These are phyloP conservation scores for Bretziella fagacearum DNA, from an alignment of 2,329 filamentous ascomycete species.

Conservation along the genomic window DNA sequence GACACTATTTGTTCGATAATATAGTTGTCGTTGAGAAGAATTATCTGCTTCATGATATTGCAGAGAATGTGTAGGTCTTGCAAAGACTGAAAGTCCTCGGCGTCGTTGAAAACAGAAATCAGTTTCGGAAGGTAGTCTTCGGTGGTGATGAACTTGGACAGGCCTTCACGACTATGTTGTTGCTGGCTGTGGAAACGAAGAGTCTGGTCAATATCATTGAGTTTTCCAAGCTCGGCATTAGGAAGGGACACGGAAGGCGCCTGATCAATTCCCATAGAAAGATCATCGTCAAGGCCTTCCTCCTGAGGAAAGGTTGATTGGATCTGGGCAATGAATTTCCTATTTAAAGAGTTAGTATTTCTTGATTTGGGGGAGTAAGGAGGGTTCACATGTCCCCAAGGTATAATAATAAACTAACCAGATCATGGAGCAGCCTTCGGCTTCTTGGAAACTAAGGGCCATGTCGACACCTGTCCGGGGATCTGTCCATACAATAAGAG, in stretches of 20 bases:
- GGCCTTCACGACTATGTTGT: conserved; percentile 60
- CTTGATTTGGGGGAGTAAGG: background rate
- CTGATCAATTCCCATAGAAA: conserved; percentile 49
- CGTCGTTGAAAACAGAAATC: conserved; percentile 68
- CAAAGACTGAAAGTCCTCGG: conserved; percentile 80
- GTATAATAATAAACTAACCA: no score
- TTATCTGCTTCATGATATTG: conserved; percentile 95
- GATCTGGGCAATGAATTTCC: conserved; percentile 80
- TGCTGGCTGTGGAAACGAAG: conserved; percentile 67
- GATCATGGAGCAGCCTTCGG: conserved; percentile 80
- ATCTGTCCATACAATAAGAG: conserved; percentile 96
- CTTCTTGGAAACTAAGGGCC: conserved; percentile 95
- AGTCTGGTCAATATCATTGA: conserved; percentile 67
- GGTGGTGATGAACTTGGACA: conserved; percentile 70
- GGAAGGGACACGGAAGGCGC: conserved; percentile 54
- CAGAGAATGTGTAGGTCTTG: conserved; percentile 77
- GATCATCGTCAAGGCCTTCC: conserved; percentile 58
- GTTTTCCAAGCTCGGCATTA: conserved; percentile 60
- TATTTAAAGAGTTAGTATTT: conserved; percentile 23
- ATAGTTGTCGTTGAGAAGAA: conserved; percentile 81
- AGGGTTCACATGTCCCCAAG: background rate
- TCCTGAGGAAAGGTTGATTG: conserved; percentile 49
- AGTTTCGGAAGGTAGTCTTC: conserved; percentile 81
- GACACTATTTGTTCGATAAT: conserved; percentile 91
- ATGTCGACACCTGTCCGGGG: conserved; percentile 71